Base-by-base conservation (phyloP, 2,329 filamentous ascomycete genomes). In the Trichoderma lentiforme region DNA sequence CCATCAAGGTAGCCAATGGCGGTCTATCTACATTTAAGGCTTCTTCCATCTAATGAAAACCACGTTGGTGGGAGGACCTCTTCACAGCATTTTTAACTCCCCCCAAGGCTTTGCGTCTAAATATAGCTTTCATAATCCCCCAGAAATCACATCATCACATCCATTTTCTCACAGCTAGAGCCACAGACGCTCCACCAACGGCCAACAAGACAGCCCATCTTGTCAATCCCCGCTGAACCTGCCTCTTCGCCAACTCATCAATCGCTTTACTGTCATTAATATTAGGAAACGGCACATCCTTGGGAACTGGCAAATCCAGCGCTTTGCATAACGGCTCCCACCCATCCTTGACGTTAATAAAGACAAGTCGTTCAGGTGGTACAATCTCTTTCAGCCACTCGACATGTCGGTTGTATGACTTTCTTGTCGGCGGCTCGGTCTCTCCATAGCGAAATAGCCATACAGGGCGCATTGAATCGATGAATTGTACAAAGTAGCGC, bases 401-500 rank as follows among this genome's bases (percentile, higher is more conserved):
- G 9, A 70, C 30, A 24, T 75, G 74, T 3, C 60, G 26, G 6
- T 73, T 56, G 15, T 73, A 73, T 5, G 70, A 53, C 53, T 56
- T 71, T 14, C 64, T 62, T 3, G 71, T 73, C 8, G 60, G 69
- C 1, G 71, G 63, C 26, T 58, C 64, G 1, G 36, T 64, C 21
- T 73, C 70, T 3, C 69, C 72, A 57, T 69, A 74, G 9, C 56
- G 28, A 34, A 72, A 47, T 6, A 76, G 21, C 4, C 43, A 64
- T 11, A 47, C 30, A 11, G 7, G 30, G 5, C 47, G 15, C 21
- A 39, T 66, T 36, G 30, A 21, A 21, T 57, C 47, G 21, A 66
- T 66, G 36, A 73, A 74, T 28, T 64, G 66, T 2, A 69, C 65
- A 26, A 77, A 76, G 47, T 67, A 72, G 4, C 75, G 60, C 65